A percentile compares a stretch with the other conserved stretches of the same genome.
Evolutionary conservation across 495 filamentous ascomycete genomes (phyloP).

Genomic region (Penicillium egyptiacum): DNA sequence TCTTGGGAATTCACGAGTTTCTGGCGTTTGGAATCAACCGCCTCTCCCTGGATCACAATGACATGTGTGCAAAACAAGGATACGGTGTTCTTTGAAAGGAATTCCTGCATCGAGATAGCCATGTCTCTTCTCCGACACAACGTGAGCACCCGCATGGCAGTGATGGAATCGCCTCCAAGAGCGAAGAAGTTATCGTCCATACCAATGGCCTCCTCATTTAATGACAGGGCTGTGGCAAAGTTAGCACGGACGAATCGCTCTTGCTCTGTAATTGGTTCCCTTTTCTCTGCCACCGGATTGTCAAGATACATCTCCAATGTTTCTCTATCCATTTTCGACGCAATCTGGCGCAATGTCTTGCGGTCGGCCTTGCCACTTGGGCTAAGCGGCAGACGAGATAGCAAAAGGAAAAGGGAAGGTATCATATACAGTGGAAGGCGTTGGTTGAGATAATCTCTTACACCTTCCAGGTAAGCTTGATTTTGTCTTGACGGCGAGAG

Average conservation of each 20-base stretch:
- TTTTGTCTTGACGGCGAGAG: background rate
- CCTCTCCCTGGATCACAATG: background rate
- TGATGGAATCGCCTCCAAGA: slow-evolving; percentile 27
- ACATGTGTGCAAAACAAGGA: background rate
- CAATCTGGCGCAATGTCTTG: background rate
- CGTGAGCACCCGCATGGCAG: slow-evolving; percentile 13
- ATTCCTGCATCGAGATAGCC: slow-evolving; percentile 1
- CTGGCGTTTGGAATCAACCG: background rate
- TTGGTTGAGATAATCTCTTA: slow-evolving; percentile 2
- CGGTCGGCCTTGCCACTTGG: background rate
- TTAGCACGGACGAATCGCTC: slow-evolving; percentile 10
- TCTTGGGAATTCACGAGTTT: background rate
- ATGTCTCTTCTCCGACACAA: background rate
- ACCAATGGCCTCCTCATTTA: slow-evolving; percentile 1
- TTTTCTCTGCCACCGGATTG: background rate
- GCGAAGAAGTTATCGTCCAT: slow-evolving; percentile 27
- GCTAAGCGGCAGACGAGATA: slow-evolving; percentile 13
- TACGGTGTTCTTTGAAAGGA: background rate
- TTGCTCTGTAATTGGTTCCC: slow-evolving; percentile 1
- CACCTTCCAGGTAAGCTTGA: slow-evolving; percentile 32
- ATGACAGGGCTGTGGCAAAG: slow-evolving; percentile 1
- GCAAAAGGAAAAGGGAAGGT: slow-evolving; percentile 33
- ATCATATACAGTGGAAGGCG: slow-evolving; percentile 45
- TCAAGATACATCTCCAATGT: slow-evolving; percentile 1
- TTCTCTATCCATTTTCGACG: background rate